Conservation (phyloP, 1,284 basidiomycete genomes). For the Ganoderma leucocontextum region DNA sequence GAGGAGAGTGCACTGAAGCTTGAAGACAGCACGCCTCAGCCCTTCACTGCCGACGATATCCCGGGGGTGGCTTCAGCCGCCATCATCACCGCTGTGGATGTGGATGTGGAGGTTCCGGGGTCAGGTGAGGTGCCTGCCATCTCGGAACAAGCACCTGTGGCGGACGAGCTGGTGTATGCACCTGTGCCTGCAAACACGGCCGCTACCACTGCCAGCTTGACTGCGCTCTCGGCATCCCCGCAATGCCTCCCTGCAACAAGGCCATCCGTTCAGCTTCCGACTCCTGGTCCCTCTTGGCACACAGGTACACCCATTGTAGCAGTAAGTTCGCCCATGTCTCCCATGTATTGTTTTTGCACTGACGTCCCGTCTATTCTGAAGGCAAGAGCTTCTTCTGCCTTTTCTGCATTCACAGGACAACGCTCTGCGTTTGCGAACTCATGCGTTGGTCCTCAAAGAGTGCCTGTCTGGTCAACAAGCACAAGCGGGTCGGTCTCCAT, state of each 20-base stretch:
- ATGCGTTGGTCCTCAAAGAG: background rate
- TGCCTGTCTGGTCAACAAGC: constrained; percentile 24
- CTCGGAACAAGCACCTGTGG: background rate
- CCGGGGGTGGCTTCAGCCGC: background rate
- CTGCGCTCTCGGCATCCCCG: background rate
- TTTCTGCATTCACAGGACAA: constrained; percentile 35
- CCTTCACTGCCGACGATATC: background rate
- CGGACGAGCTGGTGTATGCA: background rate
- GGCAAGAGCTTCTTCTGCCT: constrained; percentile 40
- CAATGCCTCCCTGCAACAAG: background rate
- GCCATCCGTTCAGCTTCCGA: background rate
- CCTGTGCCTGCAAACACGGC: background rate
- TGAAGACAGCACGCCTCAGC: constrained; percentile 18
- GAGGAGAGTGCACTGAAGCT: constrained; percentile 11
- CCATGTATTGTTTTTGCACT: background rate
- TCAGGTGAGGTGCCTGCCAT: constrained; percentile 2
- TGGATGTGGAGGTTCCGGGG: background rate
- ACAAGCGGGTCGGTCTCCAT: background rate
- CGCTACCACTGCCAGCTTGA: background rate
- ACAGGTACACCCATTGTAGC: constrained; percentile 16
- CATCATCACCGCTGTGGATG: background rate
- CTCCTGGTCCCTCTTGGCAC: constrained; percentile 16
- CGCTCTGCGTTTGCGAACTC: constrained; percentile 27
- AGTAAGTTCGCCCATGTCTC: constrained; percentile 12
- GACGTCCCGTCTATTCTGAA: constrained; percentile 8